Conservation (phyloP, 768 basidiomycete species). For the Crassisporium funariophilum region DNA sequence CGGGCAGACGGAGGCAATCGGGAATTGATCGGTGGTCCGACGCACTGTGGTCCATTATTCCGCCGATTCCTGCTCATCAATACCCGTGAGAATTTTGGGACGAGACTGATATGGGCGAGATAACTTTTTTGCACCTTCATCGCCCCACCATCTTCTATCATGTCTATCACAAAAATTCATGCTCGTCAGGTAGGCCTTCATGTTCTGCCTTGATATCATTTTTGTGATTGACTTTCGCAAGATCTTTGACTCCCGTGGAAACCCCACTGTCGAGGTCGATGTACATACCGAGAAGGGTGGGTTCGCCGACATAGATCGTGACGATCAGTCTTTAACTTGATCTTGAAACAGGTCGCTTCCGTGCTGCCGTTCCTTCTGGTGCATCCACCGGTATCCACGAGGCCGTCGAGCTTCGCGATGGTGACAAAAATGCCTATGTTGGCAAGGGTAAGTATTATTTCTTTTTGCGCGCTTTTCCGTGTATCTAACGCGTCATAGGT, state of each 20-base stretch:
- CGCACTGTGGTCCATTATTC: no score
- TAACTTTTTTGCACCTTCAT: slow-evolving; percentile 33
- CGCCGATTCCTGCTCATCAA: slow-evolving; percentile 12
- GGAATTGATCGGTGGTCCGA: slow-evolving; percentile 22
- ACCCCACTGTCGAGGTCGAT: slow-evolving; percentile 96
- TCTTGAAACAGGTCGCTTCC: slow-evolving; percentile 72
- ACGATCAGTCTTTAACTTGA: slow-evolving; percentile 1
- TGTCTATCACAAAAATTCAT: slow-evolving; percentile 91
- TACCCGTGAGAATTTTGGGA: slow-evolving; percentile 42
- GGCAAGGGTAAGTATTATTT: slow-evolving; percentile 76
- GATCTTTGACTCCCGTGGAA: slow-evolving; percentile 99
- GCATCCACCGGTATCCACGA: slow-evolving; percentile 98
- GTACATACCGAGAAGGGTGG: slow-evolving; percentile 85
- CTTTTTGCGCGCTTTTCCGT: neutral
- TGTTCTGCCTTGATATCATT: slow-evolving; percentile 5
- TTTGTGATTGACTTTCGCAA: slow-evolving; percentile 32
- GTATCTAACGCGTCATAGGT: slow-evolving; percentile 49
- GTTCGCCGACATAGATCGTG: slow-evolving; percentile 12
- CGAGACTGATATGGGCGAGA: slow-evolving; percentile 38
- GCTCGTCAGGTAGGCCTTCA: slow-evolving; percentile 78
- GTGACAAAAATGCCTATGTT: slow-evolving; percentile 88
- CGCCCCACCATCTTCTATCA: slow-evolving; percentile 42
- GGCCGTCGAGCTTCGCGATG: slow-evolving; percentile 98
- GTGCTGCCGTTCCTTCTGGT: slow-evolving; percentile 95
- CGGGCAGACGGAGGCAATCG: slow-evolving; percentile 14